Percentiles rank a stretch among this genome's conserved stretches.
phyloP scores from a whole-genome alignment of 768 basidiomycete species.

The Auricularia sp. region DNA sequence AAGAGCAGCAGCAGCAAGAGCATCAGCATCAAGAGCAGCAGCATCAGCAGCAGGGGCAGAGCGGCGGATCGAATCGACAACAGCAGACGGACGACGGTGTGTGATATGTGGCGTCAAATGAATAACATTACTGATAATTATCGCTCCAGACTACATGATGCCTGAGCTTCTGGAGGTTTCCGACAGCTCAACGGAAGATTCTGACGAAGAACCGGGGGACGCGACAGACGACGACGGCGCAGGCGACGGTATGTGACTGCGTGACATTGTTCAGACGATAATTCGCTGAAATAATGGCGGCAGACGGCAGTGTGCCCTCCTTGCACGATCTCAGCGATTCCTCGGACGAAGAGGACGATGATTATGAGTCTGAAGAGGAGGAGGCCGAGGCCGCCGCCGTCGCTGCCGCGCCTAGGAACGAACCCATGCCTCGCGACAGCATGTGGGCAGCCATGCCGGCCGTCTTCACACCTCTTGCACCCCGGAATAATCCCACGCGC shows the following conservation, averaged over 20 bases:
- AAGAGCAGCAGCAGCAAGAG: too few relatives aligned
- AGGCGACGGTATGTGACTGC: background rate
- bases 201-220: background rate
- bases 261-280: background rate
- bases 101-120: background rate
- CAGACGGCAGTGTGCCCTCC: background rate
- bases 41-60: too few relatives aligned
- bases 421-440: too few relatives aligned
- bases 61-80: too few relatives aligned
- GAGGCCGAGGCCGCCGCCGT: background rate
- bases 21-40: too few relatives aligned
- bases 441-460: background rate
- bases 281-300: too few relatives aligned
- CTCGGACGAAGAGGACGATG: background rate
- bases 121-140: background rate
- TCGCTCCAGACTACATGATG: background rate
- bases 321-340: background rate
- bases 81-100: too few relatives aligned
- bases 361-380: background rate
- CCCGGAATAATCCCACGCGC: background rate
- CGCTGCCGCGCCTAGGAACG: too few relatives aligned
- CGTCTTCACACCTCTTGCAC: background rate
- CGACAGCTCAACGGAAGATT: background rate
- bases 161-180: background rate
- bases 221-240: background rate